Conservation (phyloP, 164 flowering plant species). For the Vitis amurensis region DNA sequence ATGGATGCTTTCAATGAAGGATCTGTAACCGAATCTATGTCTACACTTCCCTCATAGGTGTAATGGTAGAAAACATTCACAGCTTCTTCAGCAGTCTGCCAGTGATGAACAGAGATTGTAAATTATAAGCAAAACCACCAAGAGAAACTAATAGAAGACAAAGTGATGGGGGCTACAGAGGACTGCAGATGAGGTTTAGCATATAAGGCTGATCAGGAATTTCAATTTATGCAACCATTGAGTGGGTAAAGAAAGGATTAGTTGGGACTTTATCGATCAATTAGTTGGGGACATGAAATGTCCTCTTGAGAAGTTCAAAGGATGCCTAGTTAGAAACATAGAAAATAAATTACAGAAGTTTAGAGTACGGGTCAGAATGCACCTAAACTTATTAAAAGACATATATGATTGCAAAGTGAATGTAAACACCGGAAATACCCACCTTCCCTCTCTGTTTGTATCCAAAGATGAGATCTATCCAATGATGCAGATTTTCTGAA, state of each 20-base stretch:
- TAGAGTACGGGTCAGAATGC: not conserved
- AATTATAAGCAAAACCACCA: slow-evolving; percentile 5
- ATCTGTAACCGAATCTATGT: slow-evolving; percentile 91
- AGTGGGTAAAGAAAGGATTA: not conserved
- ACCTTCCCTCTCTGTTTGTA: slow-evolving; percentile 98
- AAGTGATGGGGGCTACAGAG: no score
- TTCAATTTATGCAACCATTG: not conserved
- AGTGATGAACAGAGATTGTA: slow-evolving; percentile 5
- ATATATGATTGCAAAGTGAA: not conserved
- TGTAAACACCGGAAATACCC: slow-evolving; percentile 16
- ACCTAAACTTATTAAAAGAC: not conserved
- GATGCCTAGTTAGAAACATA: no score
- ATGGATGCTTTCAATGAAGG: slow-evolving; percentile 99
- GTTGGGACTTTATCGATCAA: no score
- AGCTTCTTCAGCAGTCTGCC: slow-evolving; percentile 96
- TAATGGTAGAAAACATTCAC: slow-evolving; percentile 97
- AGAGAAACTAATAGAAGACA: not conserved
- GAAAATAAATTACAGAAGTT: not conserved
- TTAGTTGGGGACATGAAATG: no score
- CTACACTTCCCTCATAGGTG: slow-evolving; percentile 98
- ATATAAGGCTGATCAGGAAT: not conserved
- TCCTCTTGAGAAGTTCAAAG: no score
- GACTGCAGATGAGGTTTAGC: no score
- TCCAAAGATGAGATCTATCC: slow-evolving; percentile 99
- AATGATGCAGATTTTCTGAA: slow-evolving; percentile 94